Conservation (phyloP, 441 rosid genomes). For the Geranium incanum region DNA sequence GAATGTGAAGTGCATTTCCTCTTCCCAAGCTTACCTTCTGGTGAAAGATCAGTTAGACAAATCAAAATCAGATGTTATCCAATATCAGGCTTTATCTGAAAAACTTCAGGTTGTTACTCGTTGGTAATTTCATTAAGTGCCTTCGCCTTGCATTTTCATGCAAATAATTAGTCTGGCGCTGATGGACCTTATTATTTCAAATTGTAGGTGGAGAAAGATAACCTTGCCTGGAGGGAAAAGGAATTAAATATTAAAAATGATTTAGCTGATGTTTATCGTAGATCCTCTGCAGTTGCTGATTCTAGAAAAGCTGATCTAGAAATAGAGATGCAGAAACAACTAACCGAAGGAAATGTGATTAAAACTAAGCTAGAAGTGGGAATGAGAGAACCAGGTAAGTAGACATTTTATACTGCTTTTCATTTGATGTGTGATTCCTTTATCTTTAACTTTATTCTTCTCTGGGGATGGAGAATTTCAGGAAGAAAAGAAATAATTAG, state of each 20-base stretch:
- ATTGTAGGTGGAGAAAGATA: constrained; percentile 81
- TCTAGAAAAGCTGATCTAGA: constrained; percentile 58
- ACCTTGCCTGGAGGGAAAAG: constrained; percentile 71
- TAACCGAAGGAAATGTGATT: constrained; percentile 49
- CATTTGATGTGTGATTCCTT: constrained; percentile 14
- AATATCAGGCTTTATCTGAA: constrained; percentile 65
- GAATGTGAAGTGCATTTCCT: constrained; percentile 58
- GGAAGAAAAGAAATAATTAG: constrained; percentile 85
- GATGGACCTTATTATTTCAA: constrained; percentile 24
- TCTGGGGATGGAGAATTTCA: constrained; percentile 37
- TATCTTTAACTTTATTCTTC: constrained; percentile 14
- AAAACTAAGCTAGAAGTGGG: constrained; percentile 60
- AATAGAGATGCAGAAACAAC: constrained; percentile 57
- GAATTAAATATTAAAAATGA: constrained; percentile 75
- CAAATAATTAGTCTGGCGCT: constrained; percentile 26
- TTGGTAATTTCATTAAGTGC: constrained; percentile 44
- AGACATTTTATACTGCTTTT: constrained; percentile 24
- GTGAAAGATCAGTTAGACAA: constrained; percentile 66
- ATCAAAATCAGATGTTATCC: constrained; percentile 61
- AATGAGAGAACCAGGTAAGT: constrained; percentile 65
- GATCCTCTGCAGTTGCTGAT: constrained; percentile 58
- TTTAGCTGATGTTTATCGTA: constrained; percentile 64
- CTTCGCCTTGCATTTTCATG: constrained; percentile 23
- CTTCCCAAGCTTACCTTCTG: constrained; percentile 58
- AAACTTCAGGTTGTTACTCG: constrained; percentile 94